phyloP scores from a whole-genome alignment of 2,329 filamentous ascomycete genomes.

The Colletotrichum melonis region DNA sequence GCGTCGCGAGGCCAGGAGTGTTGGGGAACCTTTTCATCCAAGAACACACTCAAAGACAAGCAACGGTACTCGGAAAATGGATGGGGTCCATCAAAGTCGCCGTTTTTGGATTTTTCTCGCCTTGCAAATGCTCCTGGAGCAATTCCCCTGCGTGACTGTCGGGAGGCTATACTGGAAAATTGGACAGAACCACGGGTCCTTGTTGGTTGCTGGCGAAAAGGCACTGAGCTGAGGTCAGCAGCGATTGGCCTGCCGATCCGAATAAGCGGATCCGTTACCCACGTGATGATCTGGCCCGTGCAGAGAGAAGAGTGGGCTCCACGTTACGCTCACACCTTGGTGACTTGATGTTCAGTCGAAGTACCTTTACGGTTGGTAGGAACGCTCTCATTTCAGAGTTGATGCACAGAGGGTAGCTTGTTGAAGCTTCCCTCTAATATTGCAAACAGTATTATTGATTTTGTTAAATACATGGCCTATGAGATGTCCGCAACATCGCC shows the following conservation, averaged over 20 bases:
- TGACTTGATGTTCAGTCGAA: neutral
- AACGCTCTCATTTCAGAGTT: neutral
- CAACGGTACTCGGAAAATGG: slow-evolving; percentile 32
- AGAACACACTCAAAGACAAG: slow-evolving; percentile 32
- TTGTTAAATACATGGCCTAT: neutral
- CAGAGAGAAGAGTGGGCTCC: neutral
- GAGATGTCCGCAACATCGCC: neutral
- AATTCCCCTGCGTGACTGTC: slow-evolving; percentile 40
- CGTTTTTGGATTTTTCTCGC: slow-evolving; percentile 26
- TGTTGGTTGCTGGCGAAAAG: slow-evolving; percentile 39
- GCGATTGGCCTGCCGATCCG: neutral
- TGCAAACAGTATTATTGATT: too few relatives aligned
- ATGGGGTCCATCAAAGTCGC: slow-evolving; percentile 32
- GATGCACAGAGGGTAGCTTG: neutral
- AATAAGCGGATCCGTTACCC: slow-evolving; percentile 2
- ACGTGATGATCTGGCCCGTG: neutral
- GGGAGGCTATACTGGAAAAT: slow-evolving; percentile 42
- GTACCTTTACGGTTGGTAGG: neutral
- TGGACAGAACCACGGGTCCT: neutral
- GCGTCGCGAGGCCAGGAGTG: slow-evolving; percentile 44
- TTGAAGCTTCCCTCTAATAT: neutral
- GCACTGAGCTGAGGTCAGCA: slow-evolving; percentile 11
- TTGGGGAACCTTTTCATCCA: slow-evolving; percentile 46
- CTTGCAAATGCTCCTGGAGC: slow-evolving; percentile 31
- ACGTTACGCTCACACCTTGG: neutral